Percentiles rank a stretch among this genome's conserved stretches.
These are phyloP conservation scores for Naganishia randhawae DNA, from an alignment of 768 basidiomycete genomes.

Conservation along the genomic window DNA sequence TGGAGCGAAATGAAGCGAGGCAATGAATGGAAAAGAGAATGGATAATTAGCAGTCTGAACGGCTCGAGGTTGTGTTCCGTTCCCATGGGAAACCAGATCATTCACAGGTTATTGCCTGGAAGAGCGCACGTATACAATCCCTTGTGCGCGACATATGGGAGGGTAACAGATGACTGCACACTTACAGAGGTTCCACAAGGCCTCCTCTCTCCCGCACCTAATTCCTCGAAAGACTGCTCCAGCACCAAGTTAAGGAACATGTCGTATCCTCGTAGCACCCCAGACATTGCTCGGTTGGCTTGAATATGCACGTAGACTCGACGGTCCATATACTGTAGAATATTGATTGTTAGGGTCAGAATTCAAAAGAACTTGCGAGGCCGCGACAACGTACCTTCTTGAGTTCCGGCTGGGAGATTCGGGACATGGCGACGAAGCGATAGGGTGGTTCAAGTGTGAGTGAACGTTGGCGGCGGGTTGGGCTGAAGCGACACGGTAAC, in stretches of 20 bases:
- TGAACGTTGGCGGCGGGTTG: background rate
- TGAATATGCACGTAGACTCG: slow-evolving; percentile 89
- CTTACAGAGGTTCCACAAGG: slow-evolving; percentile 88
- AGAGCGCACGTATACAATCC: background rate
- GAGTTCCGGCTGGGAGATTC: slow-evolving; percentile 89
- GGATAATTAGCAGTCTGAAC: too few relatives aligned
- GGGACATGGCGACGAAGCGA: slow-evolving; percentile 17
- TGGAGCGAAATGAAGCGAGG: too few relatives aligned
- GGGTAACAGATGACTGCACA: slow-evolving; percentile 29
- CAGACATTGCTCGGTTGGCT: slow-evolving; percentile 86
- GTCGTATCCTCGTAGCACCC: slow-evolving; percentile 91
- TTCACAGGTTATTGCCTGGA: slow-evolving; percentile 77
- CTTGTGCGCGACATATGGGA: background rate
- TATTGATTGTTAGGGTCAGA: slow-evolving; percentile 6
- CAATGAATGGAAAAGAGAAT: too few relatives aligned
- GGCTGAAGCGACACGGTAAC: background rate
- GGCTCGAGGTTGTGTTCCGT: too few relatives aligned
- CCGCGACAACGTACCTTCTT: slow-evolving; percentile 71
- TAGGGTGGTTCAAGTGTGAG: background rate
- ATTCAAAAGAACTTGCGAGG: slow-evolving; percentile 13
- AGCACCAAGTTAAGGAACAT: slow-evolving; percentile 97
- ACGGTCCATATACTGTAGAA: slow-evolving; percentile 92
- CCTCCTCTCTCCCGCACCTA: slow-evolving; percentile 79
- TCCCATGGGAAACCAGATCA: too few relatives aligned
- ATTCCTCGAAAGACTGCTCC: slow-evolving; percentile 91